Base-by-base conservation (phyloP, 257 asterid genomes). In the Pogostemon cablin region DNA sequence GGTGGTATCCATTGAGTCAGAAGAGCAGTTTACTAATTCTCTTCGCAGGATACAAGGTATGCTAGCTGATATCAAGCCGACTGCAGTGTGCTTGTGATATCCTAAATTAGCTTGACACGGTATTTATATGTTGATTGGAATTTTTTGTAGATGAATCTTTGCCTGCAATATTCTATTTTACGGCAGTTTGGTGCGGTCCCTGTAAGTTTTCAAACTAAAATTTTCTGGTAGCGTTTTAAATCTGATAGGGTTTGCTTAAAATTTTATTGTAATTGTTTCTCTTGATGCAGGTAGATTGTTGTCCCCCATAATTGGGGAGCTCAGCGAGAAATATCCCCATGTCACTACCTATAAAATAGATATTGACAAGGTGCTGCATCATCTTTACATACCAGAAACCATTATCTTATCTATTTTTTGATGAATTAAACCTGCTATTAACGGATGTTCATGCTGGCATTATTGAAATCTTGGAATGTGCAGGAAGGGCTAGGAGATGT, bases 171-270 rank as follows among this genome's bases (percentile, higher is more conserved):
- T 91, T 95, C 85, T 95, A 95, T 86, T 95, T 87, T 54, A 95
- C 99, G 3, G 99, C 99, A 32, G 96, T 76, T 81, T 95, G 99
- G 99, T 95, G 99, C 73, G 96, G 90, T 61, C 99, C 99, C 63
- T 95, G 99, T 95, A 89, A 89, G 96, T 74, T 52, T 43, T 67
- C 60, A 39, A 77, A 4, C 15, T 25, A 53, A n/a, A 58, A 9
- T 5, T 65, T 17, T 78, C 37, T 17, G 57, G n/a, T 48, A 46
- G 43, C 32, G 68, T 55, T 53, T 5, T 61, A 57, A 63, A 40
- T 50, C n/a, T 15, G 37, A 44, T 67, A 17, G 15, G 72, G 7
- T 32, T 25, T 34, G 39, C 54, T 67, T 49, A 3, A 35, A 44
- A 11, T 32, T 25, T 44, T 60, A 41, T 46, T 12, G 52, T 37